Evolutionary conservation across 2,329 filamentous ascomycete species (phyloP).

Genomic region (Cercospora sesami): DNA sequence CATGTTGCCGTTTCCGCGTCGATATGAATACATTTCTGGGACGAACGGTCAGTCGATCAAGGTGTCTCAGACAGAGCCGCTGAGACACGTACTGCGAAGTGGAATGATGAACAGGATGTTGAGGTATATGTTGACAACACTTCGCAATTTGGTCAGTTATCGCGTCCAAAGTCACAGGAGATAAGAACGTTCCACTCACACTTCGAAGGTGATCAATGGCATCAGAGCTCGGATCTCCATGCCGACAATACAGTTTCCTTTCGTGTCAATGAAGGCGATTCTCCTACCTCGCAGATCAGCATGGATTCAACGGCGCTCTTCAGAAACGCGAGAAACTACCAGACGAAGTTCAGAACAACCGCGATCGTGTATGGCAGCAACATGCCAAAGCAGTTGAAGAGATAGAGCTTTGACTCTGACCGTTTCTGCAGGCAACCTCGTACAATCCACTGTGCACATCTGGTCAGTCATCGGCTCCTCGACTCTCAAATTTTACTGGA

Average conservation of each 20-base stretch:
- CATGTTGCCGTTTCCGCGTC: slow-evolving; percentile 20
- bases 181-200: not conserved
- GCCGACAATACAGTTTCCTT: slow-evolving; percentile 19
- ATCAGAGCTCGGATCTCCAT: slow-evolving; percentile 19
- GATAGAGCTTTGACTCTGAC: slow-evolving; percentile 13
- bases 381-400: slow-evolving; percentile 26
- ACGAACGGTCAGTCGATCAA: not conserved
- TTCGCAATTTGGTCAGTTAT: not conserved
- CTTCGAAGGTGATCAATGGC: slow-evolving; percentile 21
- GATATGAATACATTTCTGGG: slow-evolving; percentile 22
- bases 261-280: slow-evolving; percentile 17
- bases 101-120: slow-evolving; percentile 23
- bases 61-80: not conserved
- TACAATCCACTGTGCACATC: slow-evolving; percentile 17
- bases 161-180: not conserved
- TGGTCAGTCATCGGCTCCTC: not conserved
- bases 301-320: not conserved
- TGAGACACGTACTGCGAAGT: slow-evolving; percentile 15
- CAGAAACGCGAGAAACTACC: slow-evolving; percentile 1
- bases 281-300: slow-evolving; percentile 15
- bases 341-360: slow-evolving; percentile 21
- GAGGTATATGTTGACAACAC: slow-evolving; percentile 21
- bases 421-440: slow-evolving; percentile 19
- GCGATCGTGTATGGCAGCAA: slow-evolving; percentile 18
- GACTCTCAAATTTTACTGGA: not conserved